These are phyloP conservation scores for Suillus alpinus DNA, from an alignment of 768 basidiomycete genomes.

Conservation along the genomic window DNA sequence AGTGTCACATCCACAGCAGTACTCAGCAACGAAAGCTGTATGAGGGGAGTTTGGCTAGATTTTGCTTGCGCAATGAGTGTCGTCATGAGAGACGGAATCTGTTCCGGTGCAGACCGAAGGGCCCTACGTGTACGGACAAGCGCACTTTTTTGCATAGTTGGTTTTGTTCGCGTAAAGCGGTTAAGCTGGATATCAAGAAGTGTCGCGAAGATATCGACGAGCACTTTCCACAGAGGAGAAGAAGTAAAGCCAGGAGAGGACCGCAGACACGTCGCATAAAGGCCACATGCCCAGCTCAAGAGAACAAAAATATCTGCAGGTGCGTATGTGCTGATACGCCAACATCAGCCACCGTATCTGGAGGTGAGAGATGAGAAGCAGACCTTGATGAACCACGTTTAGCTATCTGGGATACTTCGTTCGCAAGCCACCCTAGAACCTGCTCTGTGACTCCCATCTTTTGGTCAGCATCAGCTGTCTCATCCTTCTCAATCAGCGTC, in stretches of 20 bases:
- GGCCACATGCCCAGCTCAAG: conserved; percentile 65
- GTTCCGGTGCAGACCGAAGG: conserved; percentile 57
- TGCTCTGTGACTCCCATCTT: conserved; percentile 65
- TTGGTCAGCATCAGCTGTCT: conserved; percentile 40
- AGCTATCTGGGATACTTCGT: conserved; percentile 59
- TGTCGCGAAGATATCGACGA: conserved; percentile 55
- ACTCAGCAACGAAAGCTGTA: conserved; percentile 56
- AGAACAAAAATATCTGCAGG: conserved; percentile 65
- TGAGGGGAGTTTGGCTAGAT: conserved; percentile 40
- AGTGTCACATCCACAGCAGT: conserved; percentile 68
- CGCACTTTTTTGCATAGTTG: conserved; percentile 57
- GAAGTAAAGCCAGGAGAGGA: conserved; percentile 43
- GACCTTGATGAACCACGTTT: conserved; percentile 57
- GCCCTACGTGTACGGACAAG: conserved; percentile 63
- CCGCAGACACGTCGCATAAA: conserved; percentile 53
- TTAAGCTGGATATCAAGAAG: conserved; percentile 60
- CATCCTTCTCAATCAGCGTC: conserved; percentile 63
- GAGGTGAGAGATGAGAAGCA: conserved; percentile 18
- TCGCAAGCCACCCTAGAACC: conserved; percentile 72
- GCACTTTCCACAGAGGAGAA: conserved; percentile 47
- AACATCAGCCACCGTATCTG: neutral
- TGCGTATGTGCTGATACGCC: conserved; percentile 45
- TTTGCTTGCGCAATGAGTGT: conserved; percentile 53
- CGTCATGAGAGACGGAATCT: conserved; percentile 48
- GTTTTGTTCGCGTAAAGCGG: conserved; percentile 50